Base-by-base conservation (phyloP, 345 rosid genomes). In the Diplotaxis tenuifolia region DNA sequence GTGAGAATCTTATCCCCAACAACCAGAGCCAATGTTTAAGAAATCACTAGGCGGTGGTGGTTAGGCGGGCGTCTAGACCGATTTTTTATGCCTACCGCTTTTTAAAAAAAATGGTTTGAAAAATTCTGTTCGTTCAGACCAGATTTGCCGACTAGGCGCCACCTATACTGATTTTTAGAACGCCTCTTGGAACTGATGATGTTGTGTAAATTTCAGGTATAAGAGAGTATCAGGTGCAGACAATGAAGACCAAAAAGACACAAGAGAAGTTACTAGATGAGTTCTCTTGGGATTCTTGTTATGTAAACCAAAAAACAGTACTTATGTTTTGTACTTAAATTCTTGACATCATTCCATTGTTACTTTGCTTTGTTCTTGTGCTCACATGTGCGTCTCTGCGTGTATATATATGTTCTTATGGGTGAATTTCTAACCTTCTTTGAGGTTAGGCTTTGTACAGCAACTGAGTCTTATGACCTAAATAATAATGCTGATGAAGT, bases 241-340 rank as follows among this genome's bases (percentile, higher is more conserved):
- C 34, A 71, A 71, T 27, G 80, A 77, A 31, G 72, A 71, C n/a
- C n/a, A n/a, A n/a, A n/a, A n/a, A 28, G 58, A 38, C 72, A 65
- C 67, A 27, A 65, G 76, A 64, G 80, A 71, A 45, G 28, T 71
- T 52, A 71, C 32, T 9, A 71, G 76, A 77, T 77, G 76, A 77
- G 58, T 20, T 58, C 28, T 55, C 67, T 57, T 76, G 6, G 50
- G 70, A 45, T 63, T 70, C 55, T 16, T 70, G 62, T 70, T 32
- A 70, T 65, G 74, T 70, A 20, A 68, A 58, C 19, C 20, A 28
- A 27, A 68, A 50, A 68, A 52, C 57, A 61, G 15, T 40, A 53
- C 58, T 68, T 61, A n/a, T 62, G 62, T 60, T 67, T 68, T 50
- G 45, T 60, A 52, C 23, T 21, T 75, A 59, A 67, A 75, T 75